Base-by-base conservation (phyloP, 306 rosid genomes). In the Cicer bijugum region DNA sequence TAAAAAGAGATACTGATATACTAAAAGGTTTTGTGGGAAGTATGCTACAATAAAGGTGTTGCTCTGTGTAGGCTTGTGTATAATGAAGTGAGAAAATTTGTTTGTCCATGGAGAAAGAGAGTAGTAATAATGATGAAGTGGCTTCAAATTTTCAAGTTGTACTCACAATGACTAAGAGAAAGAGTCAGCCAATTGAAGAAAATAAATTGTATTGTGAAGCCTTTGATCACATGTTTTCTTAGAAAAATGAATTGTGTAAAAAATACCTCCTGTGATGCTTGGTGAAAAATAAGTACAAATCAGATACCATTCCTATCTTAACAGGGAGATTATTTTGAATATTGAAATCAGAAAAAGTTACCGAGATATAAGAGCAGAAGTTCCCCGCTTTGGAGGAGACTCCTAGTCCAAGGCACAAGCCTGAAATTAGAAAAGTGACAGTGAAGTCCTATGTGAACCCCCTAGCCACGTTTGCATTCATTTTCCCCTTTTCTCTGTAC, bases 1-100 rank as follows among this genome's bases (percentile, higher is more conserved):
- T 15, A 17, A 35, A 77, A 6, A 35, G 61, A 57, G 69, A 67
- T 58, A 67, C 60, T 52, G 46, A 16, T 43, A 42, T 52, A 40
- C 35, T 28, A 28, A 12, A 42, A 14, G 71, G 62, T 20, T 77
- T 47, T 45, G 52, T 59, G 28, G 9, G 56, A 69, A 39, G 68
- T 38, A 6, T 15, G 50, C 48, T 51, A 52, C n/a, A 71, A 63
- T 12, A 46, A 16, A 17, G 9, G 59, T 70, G 42, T 20, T n/a
- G 42, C n/a, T 75, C 65, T 52, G 43, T 28, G 12, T 28, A 12
- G 56, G 23, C 51, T 11, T 69, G 40, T 60, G 42, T 62, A 23
- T 53, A 17, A 6, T 66, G 12, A 46, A 9, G 37, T 17, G 15
- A 44, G 68, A 50, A 50, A 19, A 2, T n/a, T 33, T 38, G 56